Conservation (phyloP, 495 filamentous ascomycete genomes). For the Penicillium flavigenum region DNA sequence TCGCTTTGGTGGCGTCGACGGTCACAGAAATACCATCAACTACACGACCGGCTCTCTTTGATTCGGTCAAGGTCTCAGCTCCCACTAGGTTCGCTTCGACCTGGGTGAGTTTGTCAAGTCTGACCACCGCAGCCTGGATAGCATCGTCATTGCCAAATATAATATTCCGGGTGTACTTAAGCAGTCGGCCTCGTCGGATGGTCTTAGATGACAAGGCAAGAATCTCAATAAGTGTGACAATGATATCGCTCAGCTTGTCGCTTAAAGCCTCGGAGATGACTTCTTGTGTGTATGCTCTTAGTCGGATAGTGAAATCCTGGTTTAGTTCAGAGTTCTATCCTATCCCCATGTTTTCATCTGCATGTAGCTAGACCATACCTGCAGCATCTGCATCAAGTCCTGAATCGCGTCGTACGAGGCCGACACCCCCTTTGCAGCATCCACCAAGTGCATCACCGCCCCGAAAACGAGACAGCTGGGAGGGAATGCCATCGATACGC, state of each 20-base stretch:
- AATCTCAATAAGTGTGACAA: conserved; percentile 36
- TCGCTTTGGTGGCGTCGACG: conserved; percentile 5
- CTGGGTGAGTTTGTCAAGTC: conserved; percentile 26
- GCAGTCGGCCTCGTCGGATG: conserved; percentile 29
- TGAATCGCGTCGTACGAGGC: conserved; percentile 31
- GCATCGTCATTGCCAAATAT: conserved; percentile 31
- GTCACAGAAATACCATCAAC: conserved; percentile 17
- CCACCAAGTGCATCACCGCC: conserved; percentile 31
- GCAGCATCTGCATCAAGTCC: conserved; percentile 27
- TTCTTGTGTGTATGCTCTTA: conserved; percentile 29
- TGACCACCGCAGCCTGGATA: conserved; percentile 24
- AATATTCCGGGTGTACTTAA: conserved; percentile 23
- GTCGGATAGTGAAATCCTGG: conserved; percentile 35
- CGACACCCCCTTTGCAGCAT: conserved; percentile 35
- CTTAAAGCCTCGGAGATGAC: conserved; percentile 21
- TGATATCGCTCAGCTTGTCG: conserved; percentile 31
- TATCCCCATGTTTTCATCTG: too few relatives aligned
- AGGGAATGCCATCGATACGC: conserved; percentile 28
- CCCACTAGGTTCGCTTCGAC: conserved; percentile 29
- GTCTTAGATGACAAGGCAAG: conserved; percentile 31
- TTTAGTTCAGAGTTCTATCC: neutral
- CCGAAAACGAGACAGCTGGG: conserved; percentile 30
- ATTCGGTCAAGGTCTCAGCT: conserved; percentile 32
- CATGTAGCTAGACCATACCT: too few relatives aligned
- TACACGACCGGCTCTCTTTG: conserved; percentile 14